phyloP scores from a whole-genome alignment of 2,329 filamentous ascomycete species.

The Sporothrix variecibatus region DNA sequence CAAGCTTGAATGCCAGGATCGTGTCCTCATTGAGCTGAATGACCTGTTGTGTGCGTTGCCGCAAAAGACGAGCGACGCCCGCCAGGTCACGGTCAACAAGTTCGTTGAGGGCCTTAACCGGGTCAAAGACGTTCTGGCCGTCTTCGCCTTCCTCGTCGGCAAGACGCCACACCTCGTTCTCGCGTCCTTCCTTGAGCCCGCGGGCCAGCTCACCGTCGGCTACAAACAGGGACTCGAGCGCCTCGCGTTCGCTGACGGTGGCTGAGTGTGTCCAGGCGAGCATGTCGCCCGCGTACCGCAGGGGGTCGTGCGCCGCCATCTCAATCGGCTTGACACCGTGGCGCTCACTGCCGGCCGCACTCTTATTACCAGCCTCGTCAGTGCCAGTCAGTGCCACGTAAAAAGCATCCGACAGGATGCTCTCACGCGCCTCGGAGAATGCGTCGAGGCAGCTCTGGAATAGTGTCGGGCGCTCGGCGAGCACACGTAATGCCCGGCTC shows the following conservation, averaged over 20 bases:
- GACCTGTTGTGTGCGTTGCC: constrained; percentile 86
- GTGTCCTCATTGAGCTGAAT: constrained; percentile 91
- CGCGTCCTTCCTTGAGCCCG: constrained; percentile 75
- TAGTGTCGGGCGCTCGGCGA: constrained; percentile 84
- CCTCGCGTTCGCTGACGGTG: constrained; percentile 89
- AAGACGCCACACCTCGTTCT: constrained; percentile 81
- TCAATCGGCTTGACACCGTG: constrained; percentile 86
- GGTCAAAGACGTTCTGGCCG: constrained; percentile 66
- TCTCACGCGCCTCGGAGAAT: constrained; percentile 87
- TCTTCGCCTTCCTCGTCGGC: constrained; percentile 60
- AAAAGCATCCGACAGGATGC: constrained; percentile 85
- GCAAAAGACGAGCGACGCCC: constrained; percentile 79
- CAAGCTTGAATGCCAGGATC: constrained; percentile 83
- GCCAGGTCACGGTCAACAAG: constrained; percentile 84
- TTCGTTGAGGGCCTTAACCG: constrained; percentile 76
- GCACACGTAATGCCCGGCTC: constrained; percentile 76
- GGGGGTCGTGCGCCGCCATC: constrained; percentile 84
- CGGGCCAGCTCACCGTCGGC: constrained; percentile 86
- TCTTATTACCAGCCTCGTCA: constrained; percentile 48
- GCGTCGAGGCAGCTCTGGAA: constrained; percentile 94
- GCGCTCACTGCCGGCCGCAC: constrained; percentile 41
- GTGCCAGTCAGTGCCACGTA: constrained; percentile 82
- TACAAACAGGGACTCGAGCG: constrained; percentile 87
- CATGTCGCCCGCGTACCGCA: constrained; percentile 96
- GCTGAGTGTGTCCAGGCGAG: constrained; percentile 95